These are phyloP conservation scores for Skeletonema tropicum DNA, from an alignment of 108 stramenopile species.

Conservation along the genomic window DNA sequence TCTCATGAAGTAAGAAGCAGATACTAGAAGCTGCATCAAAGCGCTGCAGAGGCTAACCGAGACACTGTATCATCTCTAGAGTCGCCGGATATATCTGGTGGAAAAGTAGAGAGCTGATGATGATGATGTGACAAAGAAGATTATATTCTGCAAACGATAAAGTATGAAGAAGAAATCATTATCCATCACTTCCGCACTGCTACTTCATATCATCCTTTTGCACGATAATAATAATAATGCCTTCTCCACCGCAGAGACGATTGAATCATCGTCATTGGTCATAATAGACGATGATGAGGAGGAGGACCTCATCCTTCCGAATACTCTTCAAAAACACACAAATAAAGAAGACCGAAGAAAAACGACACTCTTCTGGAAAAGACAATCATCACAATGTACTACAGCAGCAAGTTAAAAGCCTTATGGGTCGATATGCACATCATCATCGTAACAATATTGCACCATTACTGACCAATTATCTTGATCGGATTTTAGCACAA, in stretches of 20 bases:
- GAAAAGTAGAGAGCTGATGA: no score
- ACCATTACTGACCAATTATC: background rate
- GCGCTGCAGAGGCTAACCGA: no score
- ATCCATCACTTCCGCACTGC: background rate
- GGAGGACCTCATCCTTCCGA: no score
- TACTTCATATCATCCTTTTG: background rate
- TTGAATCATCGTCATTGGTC: background rate
- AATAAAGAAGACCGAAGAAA: no score
- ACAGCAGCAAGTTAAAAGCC: background rate
- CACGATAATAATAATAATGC: background rate
- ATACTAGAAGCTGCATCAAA: no score
- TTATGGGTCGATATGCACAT: background rate
- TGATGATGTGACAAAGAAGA: no score
- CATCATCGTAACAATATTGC: background rate
- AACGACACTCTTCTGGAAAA: background rate
- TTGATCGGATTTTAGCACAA: background rate
- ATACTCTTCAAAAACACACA: background rate
- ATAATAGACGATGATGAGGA: constrained; percentile 2
- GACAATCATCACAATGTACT: background rate
- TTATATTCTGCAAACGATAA: no score
- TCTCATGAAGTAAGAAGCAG: no score
- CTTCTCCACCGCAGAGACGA: background rate
- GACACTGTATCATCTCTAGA: no score
- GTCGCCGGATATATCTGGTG: no score
- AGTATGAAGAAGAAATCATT: background rate